These are phyloP conservation scores for Penicillium fimorum DNA, from an alignment of 495 filamentous ascomycete genomes.

Conservation along the genomic window DNA sequence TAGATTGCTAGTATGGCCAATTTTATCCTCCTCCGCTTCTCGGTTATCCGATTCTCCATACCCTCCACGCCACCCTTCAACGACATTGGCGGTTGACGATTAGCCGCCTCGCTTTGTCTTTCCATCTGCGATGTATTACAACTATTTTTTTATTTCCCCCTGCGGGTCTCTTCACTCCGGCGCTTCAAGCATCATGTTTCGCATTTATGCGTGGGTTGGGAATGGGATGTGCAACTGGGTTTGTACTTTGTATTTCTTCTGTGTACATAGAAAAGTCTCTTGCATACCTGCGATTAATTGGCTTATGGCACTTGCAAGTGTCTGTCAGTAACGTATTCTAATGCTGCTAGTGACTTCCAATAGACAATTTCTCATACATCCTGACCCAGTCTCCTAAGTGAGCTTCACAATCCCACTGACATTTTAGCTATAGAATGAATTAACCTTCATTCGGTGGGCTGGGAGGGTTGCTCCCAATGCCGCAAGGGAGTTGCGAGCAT, in stretches of 20 bases:
- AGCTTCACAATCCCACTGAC: not conserved
- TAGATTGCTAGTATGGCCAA: conserved; percentile 31
- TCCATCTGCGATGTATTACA: conserved; percentile 46
- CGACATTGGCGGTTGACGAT: conserved; percentile 32
- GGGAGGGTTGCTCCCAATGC: not conserved
- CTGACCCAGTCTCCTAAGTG: not conserved
- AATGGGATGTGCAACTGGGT: conserved; percentile 49
- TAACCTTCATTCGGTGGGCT: not conserved
- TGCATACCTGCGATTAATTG: conserved; percentile 38
- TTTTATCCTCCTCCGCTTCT: conserved; percentile 19
- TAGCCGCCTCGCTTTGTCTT: conserved; percentile 24
- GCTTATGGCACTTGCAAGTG: conserved; percentile 27
- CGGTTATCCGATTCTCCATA: conserved; percentile 29
- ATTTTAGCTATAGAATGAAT: not conserved
- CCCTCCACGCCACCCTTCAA: conserved; percentile 32
- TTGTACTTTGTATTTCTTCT: conserved; percentile 38
- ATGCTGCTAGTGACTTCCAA: conserved; percentile 35
- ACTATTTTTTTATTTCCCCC: conserved; percentile 28
- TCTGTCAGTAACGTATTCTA: conserved; percentile 34
- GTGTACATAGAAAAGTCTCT: conserved; percentile 51
- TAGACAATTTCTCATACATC: conserved; percentile 26
- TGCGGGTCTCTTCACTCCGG: conserved; percentile 50
- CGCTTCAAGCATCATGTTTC: conserved; percentile 47
- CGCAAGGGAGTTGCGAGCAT: not conserved
- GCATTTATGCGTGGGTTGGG: conserved; percentile 48